Conservation (phyloP, 805 yeast genomes). For the Pichia rugopelliculosa region DNA sequence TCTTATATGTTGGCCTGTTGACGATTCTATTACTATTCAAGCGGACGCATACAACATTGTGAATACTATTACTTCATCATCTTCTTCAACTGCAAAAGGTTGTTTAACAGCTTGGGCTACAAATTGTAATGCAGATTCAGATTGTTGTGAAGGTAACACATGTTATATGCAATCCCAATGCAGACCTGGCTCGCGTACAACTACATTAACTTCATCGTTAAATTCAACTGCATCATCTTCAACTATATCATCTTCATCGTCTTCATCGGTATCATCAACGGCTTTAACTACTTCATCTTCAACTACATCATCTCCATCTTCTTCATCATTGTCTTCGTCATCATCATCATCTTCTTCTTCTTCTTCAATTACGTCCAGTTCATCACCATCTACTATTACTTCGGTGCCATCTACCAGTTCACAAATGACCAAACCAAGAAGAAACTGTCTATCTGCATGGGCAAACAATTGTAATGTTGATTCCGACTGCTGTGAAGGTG, state of each 20-base stretch:
- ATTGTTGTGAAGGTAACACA: not conserved
- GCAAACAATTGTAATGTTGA: not conserved
- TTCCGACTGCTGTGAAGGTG: not conserved
- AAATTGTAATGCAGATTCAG: not conserved
- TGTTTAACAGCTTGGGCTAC: not conserved
- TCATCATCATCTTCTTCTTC: constrained; percentile 1
- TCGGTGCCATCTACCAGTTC: not conserved
- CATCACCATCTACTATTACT: too few species aligned
- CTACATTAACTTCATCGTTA: too few species aligned
- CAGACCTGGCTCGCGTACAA: not conserved
- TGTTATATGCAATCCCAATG: not conserved
- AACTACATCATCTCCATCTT: not conserved
- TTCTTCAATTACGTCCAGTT: not conserved
- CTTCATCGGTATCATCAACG: too few species aligned
- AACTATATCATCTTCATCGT: not conserved
- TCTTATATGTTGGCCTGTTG: constrained; percentile 5
- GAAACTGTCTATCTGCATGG: not conserved
- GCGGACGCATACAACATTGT: too few species aligned
- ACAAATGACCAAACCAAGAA: too few species aligned
- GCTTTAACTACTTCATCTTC: too few species aligned
- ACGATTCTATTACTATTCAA: not conserved
- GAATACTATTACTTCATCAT: too few species aligned
- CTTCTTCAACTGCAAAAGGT: not conserved
- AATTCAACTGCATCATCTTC: not conserved
- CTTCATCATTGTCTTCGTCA: not conserved